Evolutionary conservation across 805 yeast genomes (phyloP).

Genomic region (Cyberlindnera lachancei): DNA sequence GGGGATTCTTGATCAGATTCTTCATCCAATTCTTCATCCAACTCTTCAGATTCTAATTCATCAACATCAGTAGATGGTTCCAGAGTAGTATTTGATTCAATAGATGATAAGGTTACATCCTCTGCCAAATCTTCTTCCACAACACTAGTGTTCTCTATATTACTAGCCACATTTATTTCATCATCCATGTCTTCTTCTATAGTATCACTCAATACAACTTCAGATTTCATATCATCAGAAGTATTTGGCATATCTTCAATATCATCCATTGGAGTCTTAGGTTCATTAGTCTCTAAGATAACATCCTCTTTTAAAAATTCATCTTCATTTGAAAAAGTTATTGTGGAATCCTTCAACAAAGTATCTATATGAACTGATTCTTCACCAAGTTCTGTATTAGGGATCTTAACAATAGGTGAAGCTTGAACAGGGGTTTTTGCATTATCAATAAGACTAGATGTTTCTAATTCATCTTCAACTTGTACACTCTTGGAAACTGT

Average conservation of each 20-base stretch:
- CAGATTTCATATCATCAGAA: too few species aligned
- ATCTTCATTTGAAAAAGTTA: background rate
- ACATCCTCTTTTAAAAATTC: conserved; percentile 1
- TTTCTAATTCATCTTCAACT: too few species aligned
- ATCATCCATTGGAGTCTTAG: background rate
- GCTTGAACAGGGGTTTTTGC: conserved; percentile 1
- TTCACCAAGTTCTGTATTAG: conserved; percentile 1
- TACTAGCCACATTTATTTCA: too few species aligned
- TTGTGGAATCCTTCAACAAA: background rate
- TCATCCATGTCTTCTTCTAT: background rate
- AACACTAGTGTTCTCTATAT: too few species aligned
- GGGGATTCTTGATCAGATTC: background rate
- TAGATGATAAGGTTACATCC: too few species aligned
- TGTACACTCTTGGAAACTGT: too few species aligned
- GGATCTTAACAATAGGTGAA: background rate
- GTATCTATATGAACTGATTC: conserved; percentile 1
- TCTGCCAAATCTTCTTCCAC: too few species aligned
- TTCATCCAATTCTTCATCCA: background rate
- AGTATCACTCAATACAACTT: too few species aligned
- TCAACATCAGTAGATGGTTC: too few species aligned
- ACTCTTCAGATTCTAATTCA: too few species aligned
- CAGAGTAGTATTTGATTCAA: too few species aligned
- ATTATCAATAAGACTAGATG: too few species aligned
- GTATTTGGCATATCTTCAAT: conserved; percentile 5
- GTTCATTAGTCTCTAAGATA: conserved; percentile 3